Base-by-base conservation (phyloP, 805 yeast genomes). In the Ogataea paraovalis region DNA sequence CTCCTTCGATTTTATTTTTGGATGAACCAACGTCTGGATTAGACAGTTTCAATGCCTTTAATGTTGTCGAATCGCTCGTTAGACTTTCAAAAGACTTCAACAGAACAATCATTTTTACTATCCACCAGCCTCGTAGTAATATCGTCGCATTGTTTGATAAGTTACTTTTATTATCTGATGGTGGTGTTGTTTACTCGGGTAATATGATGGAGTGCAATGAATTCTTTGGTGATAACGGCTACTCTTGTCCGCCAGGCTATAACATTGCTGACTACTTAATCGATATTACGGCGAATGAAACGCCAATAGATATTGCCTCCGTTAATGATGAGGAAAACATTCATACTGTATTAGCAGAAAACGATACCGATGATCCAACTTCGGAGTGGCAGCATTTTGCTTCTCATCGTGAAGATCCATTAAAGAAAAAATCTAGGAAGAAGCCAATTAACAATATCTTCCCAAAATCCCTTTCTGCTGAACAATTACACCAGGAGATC, bases 11-110 rank as follows among this genome's bases (percentile, higher is more conserved):
- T 39, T 66, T 90, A 45, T 86, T 90, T 57, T 68, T 90, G 45
- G 97, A 90, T 67, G 97, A 90, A 62, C 97, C 97, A 22, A 90
- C 99, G 0, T 88, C 97, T 0, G 99, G 99, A 0, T 73, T 94
- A 49, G 99, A 94, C 65, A 83, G 97, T 7, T 92, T 80, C 63
- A 92, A 91, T 67, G 98, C 99, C 0, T 82, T 80, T 60, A 89
- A 91, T 57, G 99, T 94, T 7, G 75, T 94, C 39, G 97, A 90
- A 51, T 78, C 89, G 51, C 73, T 94, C 40, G 92, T 87, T 2
- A 77, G 85, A 48, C 73, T 94, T 48, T 88, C 97, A 0, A 75
- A 82, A 48, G 85, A 82, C 57, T 87, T 83, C 65, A 83, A 86
- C 50, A 81, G 98, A 62, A 92, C 99, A 0, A 82, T 94, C 42